These are phyloP conservation scores for Neotropicomus parvogracilis DNA, from an alignment of 1,284 basidiomycete species.

Conservation along the genomic window DNA sequence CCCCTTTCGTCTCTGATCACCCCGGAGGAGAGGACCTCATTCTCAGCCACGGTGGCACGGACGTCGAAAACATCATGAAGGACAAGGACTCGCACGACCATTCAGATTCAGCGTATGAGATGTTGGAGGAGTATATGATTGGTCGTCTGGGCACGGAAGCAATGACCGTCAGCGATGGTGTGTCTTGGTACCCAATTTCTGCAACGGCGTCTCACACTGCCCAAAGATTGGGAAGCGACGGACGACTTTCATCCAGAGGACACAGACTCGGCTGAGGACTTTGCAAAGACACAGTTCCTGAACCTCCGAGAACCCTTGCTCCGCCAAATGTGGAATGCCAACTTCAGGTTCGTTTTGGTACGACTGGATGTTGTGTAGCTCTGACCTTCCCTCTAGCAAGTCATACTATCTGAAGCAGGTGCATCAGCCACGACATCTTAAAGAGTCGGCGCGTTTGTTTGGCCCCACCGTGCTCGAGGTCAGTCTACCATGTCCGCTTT, in stretches of 20 bases:
- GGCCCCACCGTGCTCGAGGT: conserved; percentile 82
- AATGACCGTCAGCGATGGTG: conserved; percentile 74
- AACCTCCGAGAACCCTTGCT: conserved; percentile 88
- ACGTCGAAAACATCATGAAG: conserved; percentile 80
- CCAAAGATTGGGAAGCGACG: conserved; percentile 77
- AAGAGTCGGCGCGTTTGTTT: conserved; percentile 86
- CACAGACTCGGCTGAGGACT: conserved; percentile 76
- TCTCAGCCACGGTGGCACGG: conserved; percentile 78
- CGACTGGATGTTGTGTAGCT: background rate
- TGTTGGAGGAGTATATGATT: conserved; percentile 85
- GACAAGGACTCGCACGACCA: conserved; percentile 89
- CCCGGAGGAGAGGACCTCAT: conserved; percentile 86
- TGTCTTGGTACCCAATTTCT: conserved; percentile 29
- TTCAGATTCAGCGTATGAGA: conserved; percentile 87
- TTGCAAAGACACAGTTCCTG: conserved; percentile 87
- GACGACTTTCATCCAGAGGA: conserved; percentile 89
- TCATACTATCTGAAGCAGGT: conserved; percentile 96
- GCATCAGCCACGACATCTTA: conserved; percentile 90
- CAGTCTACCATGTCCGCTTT: conserved; percentile 11
- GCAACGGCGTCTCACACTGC: conserved; percentile 1
- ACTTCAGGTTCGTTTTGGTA: conserved; percentile 57
- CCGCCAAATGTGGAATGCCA: conserved; percentile 78
- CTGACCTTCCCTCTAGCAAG: conserved; percentile 53
- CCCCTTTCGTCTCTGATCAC: conserved; percentile 72
- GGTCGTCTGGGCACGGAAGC: conserved; percentile 79